phyloP scores from a whole-genome alignment of 768 basidiomycete genomes.

The Lactarius pseudohatsudake region DNA sequence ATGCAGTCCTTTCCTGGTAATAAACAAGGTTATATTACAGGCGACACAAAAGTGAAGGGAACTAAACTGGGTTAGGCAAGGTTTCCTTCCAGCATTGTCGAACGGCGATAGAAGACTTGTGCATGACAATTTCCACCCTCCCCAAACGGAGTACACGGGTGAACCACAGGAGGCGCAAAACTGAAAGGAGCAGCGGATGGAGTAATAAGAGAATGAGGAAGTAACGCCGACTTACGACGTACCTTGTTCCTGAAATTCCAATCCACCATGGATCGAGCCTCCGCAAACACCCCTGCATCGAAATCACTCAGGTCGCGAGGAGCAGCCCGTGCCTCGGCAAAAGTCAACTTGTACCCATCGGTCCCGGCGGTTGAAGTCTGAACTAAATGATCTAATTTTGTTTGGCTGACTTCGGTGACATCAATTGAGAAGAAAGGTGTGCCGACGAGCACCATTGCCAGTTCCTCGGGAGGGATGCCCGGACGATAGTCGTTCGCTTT shows the following conservation, averaged over 20 bases:
- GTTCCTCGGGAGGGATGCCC: constrained; percentile 55
- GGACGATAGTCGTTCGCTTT: constrained; percentile 45
- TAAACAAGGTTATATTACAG: constrained; percentile 17
- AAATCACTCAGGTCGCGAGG: constrained; percentile 58
- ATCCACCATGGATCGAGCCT: constrained; percentile 79
- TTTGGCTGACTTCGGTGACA: constrained; percentile 51
- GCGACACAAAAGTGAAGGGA: constrained; percentile 11
- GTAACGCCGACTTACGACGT: constrained; percentile 25
- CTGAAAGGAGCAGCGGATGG: constrained; percentile 40
- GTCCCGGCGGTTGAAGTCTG: constrained; percentile 39
- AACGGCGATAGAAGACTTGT: constrained; percentile 73
- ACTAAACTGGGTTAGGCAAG: constrained; percentile 70
- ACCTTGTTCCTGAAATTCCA: constrained; percentile 93
- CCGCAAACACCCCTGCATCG: constrained; percentile 74
- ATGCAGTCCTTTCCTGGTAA: constrained; percentile 71
- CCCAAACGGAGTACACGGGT: constrained; percentile 83
- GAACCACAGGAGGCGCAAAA: constrained; percentile 90
- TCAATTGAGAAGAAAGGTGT: constrained; percentile 86
- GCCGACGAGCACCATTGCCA: constrained; percentile 67
- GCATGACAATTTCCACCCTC: constrained; percentile 93
- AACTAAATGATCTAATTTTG: constrained; percentile 44
- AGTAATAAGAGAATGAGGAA: constrained; percentile 4
- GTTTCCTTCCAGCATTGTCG: constrained; percentile 57
- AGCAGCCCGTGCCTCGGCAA: constrained; percentile 63
- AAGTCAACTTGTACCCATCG: constrained; percentile 48